Evolutionary conservation across 2,329 filamentous ascomycete genomes (phyloP), one percentile per base, ranked within the genome.

Genomic region (Claviceps sp.): DNA sequence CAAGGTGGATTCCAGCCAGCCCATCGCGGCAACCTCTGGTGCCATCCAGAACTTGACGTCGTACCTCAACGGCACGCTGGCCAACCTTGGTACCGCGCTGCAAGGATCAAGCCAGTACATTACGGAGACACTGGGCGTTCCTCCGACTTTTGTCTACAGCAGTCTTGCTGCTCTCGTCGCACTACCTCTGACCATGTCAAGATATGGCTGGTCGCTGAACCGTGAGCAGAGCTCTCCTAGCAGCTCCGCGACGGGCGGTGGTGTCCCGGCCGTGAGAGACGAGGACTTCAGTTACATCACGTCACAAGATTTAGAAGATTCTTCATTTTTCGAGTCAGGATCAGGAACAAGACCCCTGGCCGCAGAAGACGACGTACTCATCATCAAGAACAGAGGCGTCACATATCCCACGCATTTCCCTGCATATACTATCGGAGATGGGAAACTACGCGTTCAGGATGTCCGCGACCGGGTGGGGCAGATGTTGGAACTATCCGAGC

Each of bases 271-370:
- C 57, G 82, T 90, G 54, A 85, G 80, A 59, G 84, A 88, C 58
- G 79, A 83, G 37, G 86, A 90, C 69, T 91, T 82, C 66, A 84
- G 80, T 63, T 90, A 91, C 71, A 89, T 90, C 62, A 88, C 85
- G n/a, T 82, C 82, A 29, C 80, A 86, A 60, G 85, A 90, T 60
- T 66, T 89, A 40, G 74, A 79, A 54, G 66, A 71, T 38, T 65
- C 66, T 26, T 66, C 62, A 54, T 58, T 63, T 56, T 11, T 42
- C 14, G 45, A 39, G 44, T 38, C 44, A 23, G 29, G 40, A 43
- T 38, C 47, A 8, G 45, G n/a, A 20, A 43, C 45, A 9, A 45
- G 23, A 13, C 40, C 22, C 16, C n/a, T 43, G 23, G 26, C 43
- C 42, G 68, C 62, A 56, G 82, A 86, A 55, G 85, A 86, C 54